These are phyloP conservation scores for Pseudogymnoascus sp. DNA, from an alignment of 2,329 filamentous ascomycete genomes.

Conservation along the genomic window DNA sequence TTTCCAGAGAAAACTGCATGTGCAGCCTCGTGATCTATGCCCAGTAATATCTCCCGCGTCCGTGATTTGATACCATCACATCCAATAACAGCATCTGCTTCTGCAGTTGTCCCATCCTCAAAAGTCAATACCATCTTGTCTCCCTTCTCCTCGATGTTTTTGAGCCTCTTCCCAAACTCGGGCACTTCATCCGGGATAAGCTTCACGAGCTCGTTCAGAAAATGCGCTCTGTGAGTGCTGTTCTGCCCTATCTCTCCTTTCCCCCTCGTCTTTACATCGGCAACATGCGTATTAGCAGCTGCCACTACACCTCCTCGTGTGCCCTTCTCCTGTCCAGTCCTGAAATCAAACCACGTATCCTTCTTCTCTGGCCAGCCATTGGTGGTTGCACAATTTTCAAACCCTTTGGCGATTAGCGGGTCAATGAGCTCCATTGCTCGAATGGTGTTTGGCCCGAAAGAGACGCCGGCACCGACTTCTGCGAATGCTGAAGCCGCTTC, in stretches of 20 bases:
- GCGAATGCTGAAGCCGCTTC: slow-evolving; percentile 27
- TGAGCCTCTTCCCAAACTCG: slow-evolving; percentile 32
- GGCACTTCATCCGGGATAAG: slow-evolving; percentile 34
- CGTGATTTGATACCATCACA: slow-evolving; percentile 59
- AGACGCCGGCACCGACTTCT: slow-evolving; percentile 28
- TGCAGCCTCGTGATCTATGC: slow-evolving; percentile 25
- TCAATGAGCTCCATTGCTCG: slow-evolving; percentile 27
- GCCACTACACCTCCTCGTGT: neutral
- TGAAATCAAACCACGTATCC: slow-evolving; percentile 26
- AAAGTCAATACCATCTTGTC: slow-evolving; percentile 33
- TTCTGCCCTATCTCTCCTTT: slow-evolving; percentile 20
- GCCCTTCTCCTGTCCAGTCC: slow-evolving; percentile 15
- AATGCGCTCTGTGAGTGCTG: slow-evolving; percentile 27
- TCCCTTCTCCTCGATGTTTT: slow-evolving; percentile 25
- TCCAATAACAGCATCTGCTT: slow-evolving; percentile 46
- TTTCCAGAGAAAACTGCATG: slow-evolving; percentile 44
- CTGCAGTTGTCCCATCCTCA: slow-evolving; percentile 37
- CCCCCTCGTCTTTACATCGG: neutral
- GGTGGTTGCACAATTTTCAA: slow-evolving; percentile 20
- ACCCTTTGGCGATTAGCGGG: slow-evolving; percentile 22
- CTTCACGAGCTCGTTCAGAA: slow-evolving; percentile 28
- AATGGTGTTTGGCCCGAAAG: slow-evolving; percentile 27
- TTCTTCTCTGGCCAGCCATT: slow-evolving; percentile 23
- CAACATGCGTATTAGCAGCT: neutral
- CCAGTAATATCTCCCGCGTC: slow-evolving; percentile 46